Evolutionary conservation across 2,329 filamentous ascomycete genomes (phyloP).

Genomic region (Fusarium luffae): DNA sequence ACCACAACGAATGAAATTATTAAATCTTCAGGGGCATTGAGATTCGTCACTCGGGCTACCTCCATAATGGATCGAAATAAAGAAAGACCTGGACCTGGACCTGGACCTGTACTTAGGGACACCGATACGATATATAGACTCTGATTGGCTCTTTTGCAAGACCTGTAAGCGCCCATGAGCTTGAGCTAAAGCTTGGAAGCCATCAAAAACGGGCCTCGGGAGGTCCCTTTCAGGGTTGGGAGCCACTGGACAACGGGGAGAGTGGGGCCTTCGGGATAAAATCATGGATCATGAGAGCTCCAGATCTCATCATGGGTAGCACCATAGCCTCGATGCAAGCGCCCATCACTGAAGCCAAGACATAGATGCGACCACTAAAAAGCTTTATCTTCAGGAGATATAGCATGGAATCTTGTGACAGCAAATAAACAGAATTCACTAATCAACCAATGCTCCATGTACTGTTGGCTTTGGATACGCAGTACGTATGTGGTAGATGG

Average conservation of each 20-base stretch:
- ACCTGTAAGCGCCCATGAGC: conserved; percentile 45
- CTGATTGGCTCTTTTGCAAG: conserved; percentile 40
- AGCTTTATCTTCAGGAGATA: background rate
- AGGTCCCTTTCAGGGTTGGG: conserved; percentile 33
- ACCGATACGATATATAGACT: conserved; percentile 1
- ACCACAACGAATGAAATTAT: background rate
- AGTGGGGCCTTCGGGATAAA: conserved; percentile 29
- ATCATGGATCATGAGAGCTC: conserved; percentile 35
- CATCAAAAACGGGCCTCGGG: conserved; percentile 32
- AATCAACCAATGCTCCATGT: background rate
- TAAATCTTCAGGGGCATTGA: conserved; percentile 18
- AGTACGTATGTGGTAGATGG: background rate
- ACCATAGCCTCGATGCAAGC: conserved; percentile 41
- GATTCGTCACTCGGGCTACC: conserved; percentile 10
- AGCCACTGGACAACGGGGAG: conserved; percentile 20
- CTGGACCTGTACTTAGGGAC: conserved; percentile 12
- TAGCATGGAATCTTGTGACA: background rate
- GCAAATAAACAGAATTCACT: background rate
- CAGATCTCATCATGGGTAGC: conserved; percentile 29
- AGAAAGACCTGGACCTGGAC: background rate
- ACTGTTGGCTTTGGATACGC: background rate
- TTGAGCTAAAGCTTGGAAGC: conserved; percentile 33
- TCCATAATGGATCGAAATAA: conserved; percentile 16
- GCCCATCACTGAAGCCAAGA: conserved; percentile 40
- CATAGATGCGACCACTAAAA: conserved; percentile 22